Conservation (phyloP, 495 filamentous ascomycete genomes). For the Xanthoparmelia taractica region DNA sequence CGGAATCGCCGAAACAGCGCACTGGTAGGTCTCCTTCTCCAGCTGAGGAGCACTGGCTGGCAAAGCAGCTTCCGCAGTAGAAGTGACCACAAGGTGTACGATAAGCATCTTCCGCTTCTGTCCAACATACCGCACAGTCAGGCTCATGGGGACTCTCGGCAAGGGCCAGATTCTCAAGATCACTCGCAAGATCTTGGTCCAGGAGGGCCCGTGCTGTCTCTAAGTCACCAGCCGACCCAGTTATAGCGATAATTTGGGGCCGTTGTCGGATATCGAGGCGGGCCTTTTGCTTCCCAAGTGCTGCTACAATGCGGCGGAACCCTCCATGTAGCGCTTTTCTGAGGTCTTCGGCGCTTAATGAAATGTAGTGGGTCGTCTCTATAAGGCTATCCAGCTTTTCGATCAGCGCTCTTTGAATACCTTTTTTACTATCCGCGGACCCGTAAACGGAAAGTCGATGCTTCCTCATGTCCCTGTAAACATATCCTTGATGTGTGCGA, state of each 20-base stretch:
- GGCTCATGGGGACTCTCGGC: not conserved
- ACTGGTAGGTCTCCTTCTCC: slow-evolving; percentile 23
- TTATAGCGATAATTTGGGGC: slow-evolving; percentile 3
- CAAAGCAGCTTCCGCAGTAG: slow-evolving; percentile 43
- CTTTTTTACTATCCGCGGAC: slow-evolving; percentile 22
- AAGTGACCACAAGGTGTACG: slow-evolving; percentile 35
- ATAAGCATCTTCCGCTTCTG: slow-evolving; percentile 33
- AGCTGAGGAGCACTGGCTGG: slow-evolving; percentile 30
- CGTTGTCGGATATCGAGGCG: slow-evolving; percentile 4
- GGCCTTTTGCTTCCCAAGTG: slow-evolving; percentile 14
- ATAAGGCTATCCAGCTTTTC: slow-evolving; percentile 5
- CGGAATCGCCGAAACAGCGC: slow-evolving; percentile 28
- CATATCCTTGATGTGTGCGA: not conserved
- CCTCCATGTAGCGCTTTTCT: slow-evolving; percentile 18
- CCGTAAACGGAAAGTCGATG: slow-evolving; percentile 29
- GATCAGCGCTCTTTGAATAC: slow-evolving; percentile 3
- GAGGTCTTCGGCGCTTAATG: slow-evolving; percentile 10
- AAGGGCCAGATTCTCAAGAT: not conserved
- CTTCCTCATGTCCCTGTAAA: slow-evolving; percentile 9
- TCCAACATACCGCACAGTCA: slow-evolving; percentile 39
- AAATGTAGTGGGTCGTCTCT: not conserved
- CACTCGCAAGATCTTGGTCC: not conserved
- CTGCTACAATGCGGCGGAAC: slow-evolving; percentile 6
- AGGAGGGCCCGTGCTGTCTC: not conserved
- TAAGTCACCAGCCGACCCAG: not conserved